A percentile compares a stretch with the other conserved stretches of the same genome.
Evolutionary conservation across 2,329 filamentous ascomycete species (phyloP).

Genomic region (Colletotrichum eremochloae): DNA sequence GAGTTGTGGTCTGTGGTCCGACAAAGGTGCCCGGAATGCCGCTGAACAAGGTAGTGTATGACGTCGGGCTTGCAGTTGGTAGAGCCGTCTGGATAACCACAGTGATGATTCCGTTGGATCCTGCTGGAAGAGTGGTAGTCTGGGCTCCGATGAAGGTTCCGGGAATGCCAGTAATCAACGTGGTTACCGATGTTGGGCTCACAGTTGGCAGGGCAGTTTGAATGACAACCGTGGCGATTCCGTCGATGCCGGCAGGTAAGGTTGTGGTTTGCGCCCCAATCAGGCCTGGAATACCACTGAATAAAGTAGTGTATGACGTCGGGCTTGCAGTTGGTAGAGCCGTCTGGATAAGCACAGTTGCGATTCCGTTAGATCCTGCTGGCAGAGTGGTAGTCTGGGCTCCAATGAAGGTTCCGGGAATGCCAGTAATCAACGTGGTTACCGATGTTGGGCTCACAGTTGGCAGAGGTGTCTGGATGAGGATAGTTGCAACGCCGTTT

Average conservation of each 20-base stretch:
- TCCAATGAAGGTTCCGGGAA: not conserved
- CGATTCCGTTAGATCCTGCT: not conserved
- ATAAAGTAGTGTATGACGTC: conserved; percentile 1
- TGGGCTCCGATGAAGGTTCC: not conserved
- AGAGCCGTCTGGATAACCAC: conserved; percentile 22
- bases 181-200: not conserved
- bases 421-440: not conserved
- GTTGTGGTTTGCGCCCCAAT: not conserved
- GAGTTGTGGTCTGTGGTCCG: not conserved
- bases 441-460: not conserved
- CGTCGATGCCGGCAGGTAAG: conserved; percentile 5
- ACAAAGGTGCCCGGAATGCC: not conserved
- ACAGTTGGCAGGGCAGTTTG: conserved; percentile 1
- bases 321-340: not conserved
- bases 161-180: not conserved
- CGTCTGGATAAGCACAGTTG: conserved; percentile 20
- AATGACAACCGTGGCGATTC: conserved; percentile 18
- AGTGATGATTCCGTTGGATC: not conserved
- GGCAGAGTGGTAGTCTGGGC: not conserved
- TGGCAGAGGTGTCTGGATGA: conserved; percentile 14
- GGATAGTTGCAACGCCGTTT: too few species aligned
- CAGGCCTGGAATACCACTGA: not conserved
- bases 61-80: not conserved
- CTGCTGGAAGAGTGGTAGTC: not conserved
- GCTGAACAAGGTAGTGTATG: conserved; percentile 8